These are phyloP conservation scores for Rhodotorula kratochvilovae DNA, from an alignment of 768 basidiomycete species.

Conservation along the genomic window DNA sequence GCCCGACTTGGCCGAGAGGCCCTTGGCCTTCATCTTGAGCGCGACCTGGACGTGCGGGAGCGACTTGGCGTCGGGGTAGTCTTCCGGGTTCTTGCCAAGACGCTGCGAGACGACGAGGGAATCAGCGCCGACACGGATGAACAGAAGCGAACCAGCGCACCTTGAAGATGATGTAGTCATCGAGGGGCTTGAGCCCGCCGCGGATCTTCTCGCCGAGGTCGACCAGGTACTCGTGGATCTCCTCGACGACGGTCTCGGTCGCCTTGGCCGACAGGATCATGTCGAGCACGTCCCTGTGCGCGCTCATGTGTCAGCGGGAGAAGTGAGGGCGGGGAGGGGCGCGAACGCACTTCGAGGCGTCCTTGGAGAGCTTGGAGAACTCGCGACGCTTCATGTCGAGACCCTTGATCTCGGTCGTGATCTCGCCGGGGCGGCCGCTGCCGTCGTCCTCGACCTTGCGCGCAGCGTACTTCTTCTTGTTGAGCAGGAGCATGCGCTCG, in stretches of 20 bases:
- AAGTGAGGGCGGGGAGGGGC: not conserved
- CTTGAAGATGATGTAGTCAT: conserved; percentile 93
- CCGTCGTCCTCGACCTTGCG: conserved; percentile 84
- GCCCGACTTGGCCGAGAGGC: conserved; percentile 71
- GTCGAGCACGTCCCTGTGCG: conserved; percentile 72
- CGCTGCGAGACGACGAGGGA: conserved; percentile 55
- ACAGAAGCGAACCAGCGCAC: conserved; percentile 53
- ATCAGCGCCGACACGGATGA: not conserved
- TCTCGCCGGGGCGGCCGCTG: conserved; percentile 48
- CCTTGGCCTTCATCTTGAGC: conserved; percentile 76
- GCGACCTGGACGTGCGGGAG: conserved; percentile 98
- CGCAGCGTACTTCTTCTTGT: conserved; percentile 99
- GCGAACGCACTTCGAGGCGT: conserved; percentile 73
- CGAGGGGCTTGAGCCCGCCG: conserved; percentile 70
- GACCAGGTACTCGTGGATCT: conserved; percentile 84
- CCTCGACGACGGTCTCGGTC: conserved; percentile 80
- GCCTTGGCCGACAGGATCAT: conserved; percentile 81
- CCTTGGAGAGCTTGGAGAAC: conserved; percentile 85
- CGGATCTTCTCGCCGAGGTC: conserved; percentile 73
- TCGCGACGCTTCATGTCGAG: conserved; percentile 99
- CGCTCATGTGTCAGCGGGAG: not conserved
- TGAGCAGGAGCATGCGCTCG: conserved; percentile 80
- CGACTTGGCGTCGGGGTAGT: conserved; percentile 89
- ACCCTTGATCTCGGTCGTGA: conserved; percentile 86
- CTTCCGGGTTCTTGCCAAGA: conserved; percentile 90